These are phyloP conservation scores for Protomyces macrosporus DNA, from an alignment of 1,139 yeast genomes.

Conservation along the genomic window DNA sequence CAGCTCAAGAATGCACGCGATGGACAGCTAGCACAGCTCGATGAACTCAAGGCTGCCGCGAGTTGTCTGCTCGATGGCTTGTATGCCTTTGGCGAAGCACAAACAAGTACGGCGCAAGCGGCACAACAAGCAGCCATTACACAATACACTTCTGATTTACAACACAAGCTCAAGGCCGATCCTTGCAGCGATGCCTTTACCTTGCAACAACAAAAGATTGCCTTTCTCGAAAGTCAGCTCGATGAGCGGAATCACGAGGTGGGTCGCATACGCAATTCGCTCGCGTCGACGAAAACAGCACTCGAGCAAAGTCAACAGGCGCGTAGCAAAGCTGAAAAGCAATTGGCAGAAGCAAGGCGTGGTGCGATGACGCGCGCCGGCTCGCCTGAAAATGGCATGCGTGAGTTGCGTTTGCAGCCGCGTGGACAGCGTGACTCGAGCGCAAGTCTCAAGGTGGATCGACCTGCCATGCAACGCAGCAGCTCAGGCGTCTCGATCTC, in stretches of 20 bases:
- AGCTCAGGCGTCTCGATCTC: slow-evolving; percentile 3
- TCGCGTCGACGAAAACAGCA: slow-evolving; percentile 27
- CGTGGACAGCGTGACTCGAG: neutral
- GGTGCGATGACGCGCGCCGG: slow-evolving; percentile 21
- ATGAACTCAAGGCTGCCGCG: slow-evolving; percentile 29
- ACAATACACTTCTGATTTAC: slow-evolving; percentile 7
- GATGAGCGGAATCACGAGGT: slow-evolving; percentile 30
- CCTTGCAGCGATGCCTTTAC: slow-evolving; percentile 15
- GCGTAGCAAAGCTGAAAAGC: slow-evolving; percentile 27
- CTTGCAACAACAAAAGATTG: slow-evolving; percentile 28
- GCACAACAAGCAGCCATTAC: slow-evolving; percentile 19
- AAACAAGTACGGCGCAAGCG: neutral
- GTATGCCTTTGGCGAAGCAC: neutral
- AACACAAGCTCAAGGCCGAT: slow-evolving; percentile 22
- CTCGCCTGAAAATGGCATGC: slow-evolving; percentile 28
- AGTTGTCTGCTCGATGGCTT: slow-evolving; percentile 15
- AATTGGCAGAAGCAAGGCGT: slow-evolving; percentile 29
- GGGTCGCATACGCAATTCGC: slow-evolving; percentile 29
- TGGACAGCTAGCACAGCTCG: slow-evolving; percentile 30
- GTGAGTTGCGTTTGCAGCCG: slow-evolving; percentile 31
- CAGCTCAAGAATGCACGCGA: slow-evolving; percentile 19
- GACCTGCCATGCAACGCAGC: neutral
- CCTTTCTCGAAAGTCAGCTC: slow-evolving; percentile 28
- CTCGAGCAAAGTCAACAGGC: slow-evolving; percentile 30
- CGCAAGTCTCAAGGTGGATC: neutral